Evolutionary conservation across 371 early-diverging fungal genomes (phyloP), one percentile per base, ranked within the genome.

Genomic region (Catenaria anguillulae): DNA sequence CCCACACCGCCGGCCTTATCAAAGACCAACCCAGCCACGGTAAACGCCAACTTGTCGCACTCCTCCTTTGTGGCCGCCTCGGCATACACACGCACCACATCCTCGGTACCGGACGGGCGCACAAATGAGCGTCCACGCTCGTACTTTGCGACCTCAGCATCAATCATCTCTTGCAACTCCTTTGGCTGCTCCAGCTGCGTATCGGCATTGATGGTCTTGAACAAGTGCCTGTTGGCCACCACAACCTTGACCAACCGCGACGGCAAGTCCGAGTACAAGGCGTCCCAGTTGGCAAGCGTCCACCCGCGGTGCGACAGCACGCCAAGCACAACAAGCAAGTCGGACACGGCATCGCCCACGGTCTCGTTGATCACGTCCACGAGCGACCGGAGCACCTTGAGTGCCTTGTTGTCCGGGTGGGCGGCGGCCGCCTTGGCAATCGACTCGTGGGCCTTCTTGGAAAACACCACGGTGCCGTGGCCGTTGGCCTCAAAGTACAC

Each of bases 401-500:
- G 69, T 26, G 96, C 92, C 37, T 79, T 78, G 40, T 40, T 40
- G 40, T 5, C 17, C 40, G 33, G 52, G 12, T 40, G 2, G 13
- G 45, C 4, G 26, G 37, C 35, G 24, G 31, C 36, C 34, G 43
- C 42, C 15, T 77, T 73, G 63, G 81, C 78, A 77, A 96, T 86
- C 24, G 84, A 80, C 60, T 84, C 77, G 54, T 87, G 75, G 19
- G 93, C 91, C 26, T 71, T 75, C 58, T 84, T 74, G 71, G 90
- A 93, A 76, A 99, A 99, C 62, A 92, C 82, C 37, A 98, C 90
- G 26, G 99, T 97, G 56, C 99, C 99, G 73, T 99, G 99, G 60
- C 99, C 99, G 66, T 99, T 99, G 43, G 98, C 98, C 75, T 99
- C 99, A 86, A 99, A 99, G 80, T 98, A 99, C 48, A 98, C 93